These are phyloP conservation scores for Colletotrichum chlorophyti DNA, from an alignment of 2,329 filamentous ascomycete species.

Conservation along the genomic window DNA sequence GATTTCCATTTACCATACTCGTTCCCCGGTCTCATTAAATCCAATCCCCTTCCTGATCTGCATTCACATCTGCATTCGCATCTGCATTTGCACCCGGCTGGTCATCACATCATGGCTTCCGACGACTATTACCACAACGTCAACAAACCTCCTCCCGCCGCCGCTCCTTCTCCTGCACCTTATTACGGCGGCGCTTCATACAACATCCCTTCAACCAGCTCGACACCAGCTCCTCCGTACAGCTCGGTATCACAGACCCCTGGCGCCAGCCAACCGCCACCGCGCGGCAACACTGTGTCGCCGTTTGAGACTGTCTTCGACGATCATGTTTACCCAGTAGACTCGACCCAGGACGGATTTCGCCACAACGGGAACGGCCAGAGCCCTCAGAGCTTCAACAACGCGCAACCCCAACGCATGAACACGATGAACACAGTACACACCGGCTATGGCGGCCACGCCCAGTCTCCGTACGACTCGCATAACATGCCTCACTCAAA, in stretches of 20 bases:
- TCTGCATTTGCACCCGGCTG: not conserved
- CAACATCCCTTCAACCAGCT: constrained; percentile 48
- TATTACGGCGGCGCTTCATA: constrained; percentile 44
- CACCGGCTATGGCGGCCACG: constrained; percentile 18
- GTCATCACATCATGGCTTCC: constrained; percentile 58
- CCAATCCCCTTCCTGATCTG: constrained; percentile 8
- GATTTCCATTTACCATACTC: no score
- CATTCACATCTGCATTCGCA: no score
- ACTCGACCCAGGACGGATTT: constrained; percentile 40
- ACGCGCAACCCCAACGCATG: constrained; percentile 35
- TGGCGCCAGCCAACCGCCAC: constrained; percentile 35
- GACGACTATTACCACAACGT: constrained; percentile 70
- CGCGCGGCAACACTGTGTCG: constrained; percentile 49
- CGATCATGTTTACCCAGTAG: constrained; percentile 69
- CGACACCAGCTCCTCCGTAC: constrained; percentile 47
- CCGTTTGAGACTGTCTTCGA: constrained; percentile 74
- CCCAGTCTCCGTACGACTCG: constrained; percentile 3
- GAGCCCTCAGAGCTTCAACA: constrained; percentile 18
- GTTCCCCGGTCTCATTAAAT: constrained; percentile 6
- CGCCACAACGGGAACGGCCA: constrained; percentile 34
- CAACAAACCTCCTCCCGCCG: constrained; percentile 47
- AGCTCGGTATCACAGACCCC: constrained; percentile 31
- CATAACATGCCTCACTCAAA: constrained; percentile 6
- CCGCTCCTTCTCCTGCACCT: constrained; percentile 46
- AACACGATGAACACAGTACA: constrained; percentile 20